Evolutionary conservation across 2,329 filamentous ascomycete species (phyloP), one percentile per base, ranked within the genome.

Genomic region (Phoma sp.): DNA sequence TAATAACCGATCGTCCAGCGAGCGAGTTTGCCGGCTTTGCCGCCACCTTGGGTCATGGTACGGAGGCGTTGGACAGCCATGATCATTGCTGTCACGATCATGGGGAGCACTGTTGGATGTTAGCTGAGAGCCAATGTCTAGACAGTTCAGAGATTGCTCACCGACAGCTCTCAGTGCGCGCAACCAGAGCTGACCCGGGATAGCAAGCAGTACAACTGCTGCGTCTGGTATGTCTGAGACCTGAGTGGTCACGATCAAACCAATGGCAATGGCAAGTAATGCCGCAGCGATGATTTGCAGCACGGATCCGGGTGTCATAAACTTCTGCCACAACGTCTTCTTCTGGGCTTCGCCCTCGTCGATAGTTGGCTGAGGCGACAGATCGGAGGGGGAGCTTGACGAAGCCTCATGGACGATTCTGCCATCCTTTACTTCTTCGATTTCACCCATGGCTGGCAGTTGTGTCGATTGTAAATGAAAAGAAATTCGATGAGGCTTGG

Each of bases 11-110:
- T 74, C 0, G 81, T 81, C 78, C 77, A 82, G 24, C 66, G 69
- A n/a, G 80, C 82, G 0, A 84, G 75, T 45, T 70, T 69, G 10
- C 72, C 65, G 15, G 65, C 65, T 43, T 65, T 62, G n/a, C 64
- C 75, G 6, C 77, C 80, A 12, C 77, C 76, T 9, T 75, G 64
- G 10, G 77, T 70, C 76, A 84, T 81, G 6, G 72, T 75, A 17
- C 78, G 76, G 7, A 84, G 73, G n/a, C 76, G 74, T 41, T 80
- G 79, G 6, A 84, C 72, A 5, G 81, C 79, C 17, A 83, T 73
- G 41, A 84, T 78, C 74, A 84, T 83, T 22, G 82, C 81, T 7
- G 76, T 78, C 24, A 83, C 72, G 37, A 84, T 84, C 49, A 84
- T 68, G 2, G 81, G 81, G 1, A 84, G 72, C 0, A 84, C 81